Conservation (phyloP, 441 rosid species). For the Corymbia citriodora region DNA sequence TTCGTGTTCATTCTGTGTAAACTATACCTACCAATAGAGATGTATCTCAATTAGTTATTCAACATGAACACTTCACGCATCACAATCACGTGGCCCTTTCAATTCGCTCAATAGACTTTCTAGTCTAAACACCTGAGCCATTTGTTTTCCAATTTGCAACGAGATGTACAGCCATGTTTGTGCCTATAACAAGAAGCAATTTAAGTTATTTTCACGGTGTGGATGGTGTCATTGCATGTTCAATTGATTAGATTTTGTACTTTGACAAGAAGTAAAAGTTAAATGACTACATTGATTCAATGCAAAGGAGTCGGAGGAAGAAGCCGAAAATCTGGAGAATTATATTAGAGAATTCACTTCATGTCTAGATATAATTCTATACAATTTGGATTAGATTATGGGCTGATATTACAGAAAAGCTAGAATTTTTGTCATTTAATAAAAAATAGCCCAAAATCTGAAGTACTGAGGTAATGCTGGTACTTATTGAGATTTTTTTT, state of each 20-base stretch:
- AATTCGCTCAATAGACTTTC: not conserved
- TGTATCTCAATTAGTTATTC: not conserved
- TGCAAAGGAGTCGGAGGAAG: not conserved
- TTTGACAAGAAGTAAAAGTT: not conserved
- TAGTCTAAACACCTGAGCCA: rapidly evolving
- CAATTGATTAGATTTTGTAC: not conserved
- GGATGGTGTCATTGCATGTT: not conserved
- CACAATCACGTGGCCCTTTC: not conserved
- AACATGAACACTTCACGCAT: not conserved
- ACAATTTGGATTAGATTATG: not conserved
- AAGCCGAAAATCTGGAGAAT: not conserved
- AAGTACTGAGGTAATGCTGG: not conserved
- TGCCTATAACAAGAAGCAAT: not conserved
- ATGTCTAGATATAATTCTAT: not conserved
- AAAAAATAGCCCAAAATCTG: not conserved
- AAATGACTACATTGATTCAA: not conserved
- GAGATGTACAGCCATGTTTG: not conserved
- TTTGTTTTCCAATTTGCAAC: not conserved
- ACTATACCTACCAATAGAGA: not conserved
- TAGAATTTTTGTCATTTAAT: not conserved
- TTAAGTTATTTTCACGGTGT: not conserved
- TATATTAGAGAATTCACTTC: not conserved
- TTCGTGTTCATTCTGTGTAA: not conserved
- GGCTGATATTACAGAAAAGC: not conserved
- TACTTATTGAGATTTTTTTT: not conserved